These are phyloP conservation scores for Hansfordia pulvinata DNA, from an alignment of 2,329 filamentous ascomycete genomes.

Conservation along the genomic window DNA sequence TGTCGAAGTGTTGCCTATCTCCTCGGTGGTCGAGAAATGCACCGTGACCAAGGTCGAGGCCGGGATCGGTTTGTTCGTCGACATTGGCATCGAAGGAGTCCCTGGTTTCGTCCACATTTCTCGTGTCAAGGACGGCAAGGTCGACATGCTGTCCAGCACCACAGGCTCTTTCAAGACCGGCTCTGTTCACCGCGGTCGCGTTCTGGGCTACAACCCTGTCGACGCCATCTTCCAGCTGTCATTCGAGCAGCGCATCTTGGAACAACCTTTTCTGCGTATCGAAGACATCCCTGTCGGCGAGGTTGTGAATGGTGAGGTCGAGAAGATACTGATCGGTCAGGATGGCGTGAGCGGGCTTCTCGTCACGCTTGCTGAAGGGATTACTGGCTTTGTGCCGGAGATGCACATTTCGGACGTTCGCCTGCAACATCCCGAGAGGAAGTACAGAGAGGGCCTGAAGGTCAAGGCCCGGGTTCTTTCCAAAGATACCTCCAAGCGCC, in stretches of 20 bases:
- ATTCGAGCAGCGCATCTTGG: conserved; percentile 66
- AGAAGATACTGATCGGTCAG: conserved; percentile 69
- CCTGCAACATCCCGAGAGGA: conserved; percentile 88
- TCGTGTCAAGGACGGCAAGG: conserved; percentile 75
- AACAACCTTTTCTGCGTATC: conserved; percentile 80
- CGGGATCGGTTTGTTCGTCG: conserved; percentile 69
- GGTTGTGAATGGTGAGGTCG: conserved; percentile 68
- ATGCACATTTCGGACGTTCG: conserved; percentile 80
- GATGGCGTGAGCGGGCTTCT: conserved; percentile 72
- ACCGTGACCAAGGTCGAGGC: conserved; percentile 70
- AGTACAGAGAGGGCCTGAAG: conserved; percentile 75
- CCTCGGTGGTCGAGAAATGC: conserved; percentile 63
- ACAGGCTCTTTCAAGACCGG: conserved; percentile 68
- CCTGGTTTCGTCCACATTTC: conserved; percentile 94
- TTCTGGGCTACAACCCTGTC: conserved; percentile 76
- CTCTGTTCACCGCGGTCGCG: conserved; percentile 65
- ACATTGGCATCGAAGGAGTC: conserved; percentile 52
- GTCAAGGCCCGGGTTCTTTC: conserved; percentile 81
- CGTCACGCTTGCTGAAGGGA: conserved; percentile 72
- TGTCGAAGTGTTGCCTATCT: conserved; percentile 50
- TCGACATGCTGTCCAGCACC: conserved; percentile 66
- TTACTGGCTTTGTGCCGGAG: conserved; percentile 78
- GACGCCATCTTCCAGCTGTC: conserved; percentile 81
- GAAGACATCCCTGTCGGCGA: conserved; percentile 79
- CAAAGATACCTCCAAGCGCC: conserved; percentile 58